Evolutionary conservation across 2,329 filamentous ascomycete genomes (phyloP), one percentile per base, ranked within the genome.

Genomic region (Alternaria solani): DNA sequence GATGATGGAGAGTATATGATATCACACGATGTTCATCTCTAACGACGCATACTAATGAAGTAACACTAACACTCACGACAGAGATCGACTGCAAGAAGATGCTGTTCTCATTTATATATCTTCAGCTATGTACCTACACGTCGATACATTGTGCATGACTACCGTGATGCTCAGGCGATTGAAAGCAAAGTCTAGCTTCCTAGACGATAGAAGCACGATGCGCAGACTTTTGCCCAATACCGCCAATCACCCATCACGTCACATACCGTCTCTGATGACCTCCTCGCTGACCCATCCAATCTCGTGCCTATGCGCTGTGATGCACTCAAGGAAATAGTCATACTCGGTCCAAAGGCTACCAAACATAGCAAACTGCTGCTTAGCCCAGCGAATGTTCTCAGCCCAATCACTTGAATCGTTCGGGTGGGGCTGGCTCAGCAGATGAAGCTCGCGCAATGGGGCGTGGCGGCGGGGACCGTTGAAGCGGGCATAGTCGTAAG

Each of bases 361-460:
- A 55, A 63, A 76, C 12, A 49, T 3, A 12, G 8, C 7, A n/a
- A 61, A 60, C 56, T 76, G 73, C 60, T 75, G 62, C 49, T 73
- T 74, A 7, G 71, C 70, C 72, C 74, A 77, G 12, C 73, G 68
- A 4, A 77, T 66, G n/a, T 74, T 75, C 61, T 77, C 75, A 0
- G 72, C 73, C 70, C 70, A 75, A 11, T 74, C 74, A 44, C 65
- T 67, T 0, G 36, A 51, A 38, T 75, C 71, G 7, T 38, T 39
- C 0, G n/a, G 11, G 1, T 38, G 20, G 4, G 72, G 73, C 8
- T 67, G 41, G 8, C 61, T 68, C 26, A 76, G 38, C 4, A 61
- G 66, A 28, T 74, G 57, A n/a, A 76, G 55, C 63, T 73, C 70
- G 32, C 73, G 72, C 56, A 62, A 75, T 4, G 71, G 71, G 1